Evolutionary conservation across 805 yeast species (phyloP).

Genomic region (Blastobotrys parvus): DNA sequence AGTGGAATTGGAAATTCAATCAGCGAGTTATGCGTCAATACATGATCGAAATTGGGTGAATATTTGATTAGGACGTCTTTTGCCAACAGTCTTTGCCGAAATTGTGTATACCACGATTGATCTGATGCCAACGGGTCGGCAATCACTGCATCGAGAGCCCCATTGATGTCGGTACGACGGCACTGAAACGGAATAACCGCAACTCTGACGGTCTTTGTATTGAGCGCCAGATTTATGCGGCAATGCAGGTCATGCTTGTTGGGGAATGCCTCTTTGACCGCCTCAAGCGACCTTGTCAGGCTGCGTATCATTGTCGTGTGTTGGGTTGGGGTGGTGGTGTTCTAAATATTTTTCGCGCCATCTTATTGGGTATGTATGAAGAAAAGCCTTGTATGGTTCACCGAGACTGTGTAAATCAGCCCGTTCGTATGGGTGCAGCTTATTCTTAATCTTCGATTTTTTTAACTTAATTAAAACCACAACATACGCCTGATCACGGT

Average conservation of each 20-base stretch:
- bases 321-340: not conserved
- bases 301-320: not conserved
- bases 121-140: conserved; percentile 29
- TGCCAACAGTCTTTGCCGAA: conserved; percentile 23
- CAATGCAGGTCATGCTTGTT: conserved; percentile 22
- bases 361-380: too few relatives aligned
- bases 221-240: conserved; percentile 18
- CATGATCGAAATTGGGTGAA: conserved; percentile 21
- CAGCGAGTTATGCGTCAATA: conserved; percentile 27
- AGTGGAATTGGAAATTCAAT: conserved; percentile 24
- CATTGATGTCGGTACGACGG: conserved; percentile 17
- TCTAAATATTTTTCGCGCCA: too few relatives aligned
- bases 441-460: too few relatives aligned
- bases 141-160: conserved; percentile 24
- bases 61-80: conserved; percentile 26
- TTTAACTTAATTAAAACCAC: too few relatives aligned
- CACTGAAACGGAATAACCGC: conserved; percentile 23
- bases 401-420: too few relatives aligned
- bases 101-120: conserved; percentile 22
- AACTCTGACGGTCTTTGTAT: conserved; percentile 19
- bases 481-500: too few relatives aligned
- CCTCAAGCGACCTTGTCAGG: conserved; percentile 9
- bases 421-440: too few relatives aligned
- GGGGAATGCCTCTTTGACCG: conserved; percentile 18
- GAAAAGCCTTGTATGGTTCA: too few relatives aligned